Percentiles rank a stretch among this genome's conserved stretches.
These are phyloP conservation scores for Allium cepa DNA, from an alignment of 106 monocot genomes.

Conservation along the genomic window DNA sequence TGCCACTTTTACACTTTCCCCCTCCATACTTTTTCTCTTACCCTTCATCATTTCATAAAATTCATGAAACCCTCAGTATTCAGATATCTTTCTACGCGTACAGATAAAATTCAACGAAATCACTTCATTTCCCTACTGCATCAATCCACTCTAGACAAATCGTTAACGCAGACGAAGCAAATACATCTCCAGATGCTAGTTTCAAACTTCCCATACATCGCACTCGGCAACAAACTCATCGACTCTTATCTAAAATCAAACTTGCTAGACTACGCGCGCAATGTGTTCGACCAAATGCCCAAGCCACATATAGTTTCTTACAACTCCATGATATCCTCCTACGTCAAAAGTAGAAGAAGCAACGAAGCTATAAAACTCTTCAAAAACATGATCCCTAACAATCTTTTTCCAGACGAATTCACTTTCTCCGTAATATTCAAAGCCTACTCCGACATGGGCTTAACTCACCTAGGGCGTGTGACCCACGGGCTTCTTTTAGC, in stretches of 20 bases:
- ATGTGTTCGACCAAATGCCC: constrained; percentile 70
- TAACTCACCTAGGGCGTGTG: constrained; percentile 17
- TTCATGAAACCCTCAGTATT: background rate
- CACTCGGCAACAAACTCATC: constrained; percentile 60
- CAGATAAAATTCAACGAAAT: background rate
- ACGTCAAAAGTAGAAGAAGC: constrained; percentile 18
- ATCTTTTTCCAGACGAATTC: constrained; percentile 42
- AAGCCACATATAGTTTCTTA: constrained; percentile 50
- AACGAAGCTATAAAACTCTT: constrained; percentile 39
- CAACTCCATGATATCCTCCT: constrained; percentile 62
- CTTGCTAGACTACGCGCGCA: constrained; percentile 31
- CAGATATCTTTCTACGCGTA: background rate
- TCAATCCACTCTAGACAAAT: constrained; percentile 28
- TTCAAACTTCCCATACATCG: constrained; percentile 50
- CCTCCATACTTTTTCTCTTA: background rate
- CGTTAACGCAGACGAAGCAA: constrained; percentile 9
- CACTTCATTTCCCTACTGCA: constrained; percentile 41
- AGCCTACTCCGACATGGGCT: constrained; percentile 35
- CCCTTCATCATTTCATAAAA: background rate
- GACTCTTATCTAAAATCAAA: constrained; percentile 46
- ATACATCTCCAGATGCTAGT: constrained; percentile 45
- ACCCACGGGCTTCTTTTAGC: constrained; percentile 38
- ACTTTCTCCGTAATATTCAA: constrained; percentile 52
- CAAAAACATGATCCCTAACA: constrained; percentile 26
- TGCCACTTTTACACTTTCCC: too few species aligned